Evolutionary conservation across 2,329 filamentous ascomycete genomes (phyloP), one percentile per base, ranked within the genome.

Genomic region (Septoria linicola): DNA sequence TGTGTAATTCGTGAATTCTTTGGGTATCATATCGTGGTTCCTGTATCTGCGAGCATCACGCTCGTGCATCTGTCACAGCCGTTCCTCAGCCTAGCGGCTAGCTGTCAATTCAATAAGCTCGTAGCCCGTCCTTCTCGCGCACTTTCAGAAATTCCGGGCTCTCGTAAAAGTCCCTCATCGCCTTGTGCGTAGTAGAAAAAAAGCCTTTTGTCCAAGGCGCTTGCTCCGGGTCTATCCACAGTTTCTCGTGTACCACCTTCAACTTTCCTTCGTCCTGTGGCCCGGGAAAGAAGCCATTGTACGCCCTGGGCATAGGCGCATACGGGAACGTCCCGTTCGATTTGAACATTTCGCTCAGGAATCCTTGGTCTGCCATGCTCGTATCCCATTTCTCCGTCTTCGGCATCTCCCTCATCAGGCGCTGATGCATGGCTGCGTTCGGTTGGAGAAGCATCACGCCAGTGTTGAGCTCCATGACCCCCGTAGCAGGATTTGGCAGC

Each of bases 181-280:
- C 50, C 13, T 31, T 20, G 41, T 54, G 55, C 44, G 43, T 56
- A 31, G 51, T 49, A n/a, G 31, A n/a, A 40, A 59, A 59, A 16
- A 51, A 45, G 4, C 43, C 34, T 30, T 54, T 41, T 10, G 49
- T 46, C 54, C 54, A 59, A 20, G 49, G 45, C 23, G 49, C 27
- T n/a, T 20, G 13, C 1, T 48, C 44, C 23, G 49, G 49, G 5
- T 45, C 31, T 4, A 46, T 27, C 57, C 57, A 59, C 13, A 59
- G 21, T 19, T 59, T 59, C 36, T 59, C 57, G 21, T 59, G 57
- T 27, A 59, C 45, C 7, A 58, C 55, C 42, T 58, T 58, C 21
- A 59, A 27, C 11, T 45, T 46, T 11, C 49, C 52, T 6, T 36
- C 34, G 40, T 49, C 45, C 8, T 40, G 21, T 13, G 53, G 49